phyloP scores from a whole-genome alignment of 805 yeast genomes.

The Candida incommunis region DNA sequence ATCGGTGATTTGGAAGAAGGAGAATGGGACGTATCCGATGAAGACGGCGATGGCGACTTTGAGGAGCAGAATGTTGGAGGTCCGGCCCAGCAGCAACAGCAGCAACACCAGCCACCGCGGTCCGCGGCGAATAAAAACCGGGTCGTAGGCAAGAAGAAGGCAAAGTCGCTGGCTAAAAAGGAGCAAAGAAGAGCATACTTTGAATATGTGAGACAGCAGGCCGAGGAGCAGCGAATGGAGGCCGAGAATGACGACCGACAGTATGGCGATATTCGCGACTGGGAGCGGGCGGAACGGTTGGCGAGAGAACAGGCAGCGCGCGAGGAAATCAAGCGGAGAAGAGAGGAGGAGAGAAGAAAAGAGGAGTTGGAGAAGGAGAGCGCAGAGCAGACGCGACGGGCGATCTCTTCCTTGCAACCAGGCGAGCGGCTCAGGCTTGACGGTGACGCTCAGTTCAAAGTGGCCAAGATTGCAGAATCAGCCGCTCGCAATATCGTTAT shows the following conservation, averaged over 20 bases:
- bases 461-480: not conserved
- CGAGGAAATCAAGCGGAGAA: constrained; percentile 10
- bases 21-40: not conserved
- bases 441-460: not conserved
- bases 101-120: not conserved
- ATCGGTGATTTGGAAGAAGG: not conserved
- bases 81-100: not conserved
- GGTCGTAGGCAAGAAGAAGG: constrained; percentile 20
- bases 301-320: constrained; percentile 9
- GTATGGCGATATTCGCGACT: constrained; percentile 20
- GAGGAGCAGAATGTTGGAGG: not conserved
- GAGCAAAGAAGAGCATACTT: constrained; percentile 21
- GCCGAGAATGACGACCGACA: constrained; percentile 14
- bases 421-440: not conserved
- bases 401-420: not conserved
- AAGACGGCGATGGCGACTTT: not conserved
- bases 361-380: constrained; percentile 10
- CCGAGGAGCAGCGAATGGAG: constrained; percentile 14
- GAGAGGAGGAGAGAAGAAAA: constrained; percentile 9
- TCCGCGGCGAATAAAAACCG: not conserved
- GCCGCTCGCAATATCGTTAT: not conserved
- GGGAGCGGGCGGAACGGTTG: constrained; percentile 15
- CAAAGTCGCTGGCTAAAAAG: constrained; percentile 18
- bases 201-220: constrained; percentile 19
- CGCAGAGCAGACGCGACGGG: not conserved